Conservation (phyloP, 2,329 filamentous ascomycete genomes). For the Hirsutella rhossiliensis region DNA sequence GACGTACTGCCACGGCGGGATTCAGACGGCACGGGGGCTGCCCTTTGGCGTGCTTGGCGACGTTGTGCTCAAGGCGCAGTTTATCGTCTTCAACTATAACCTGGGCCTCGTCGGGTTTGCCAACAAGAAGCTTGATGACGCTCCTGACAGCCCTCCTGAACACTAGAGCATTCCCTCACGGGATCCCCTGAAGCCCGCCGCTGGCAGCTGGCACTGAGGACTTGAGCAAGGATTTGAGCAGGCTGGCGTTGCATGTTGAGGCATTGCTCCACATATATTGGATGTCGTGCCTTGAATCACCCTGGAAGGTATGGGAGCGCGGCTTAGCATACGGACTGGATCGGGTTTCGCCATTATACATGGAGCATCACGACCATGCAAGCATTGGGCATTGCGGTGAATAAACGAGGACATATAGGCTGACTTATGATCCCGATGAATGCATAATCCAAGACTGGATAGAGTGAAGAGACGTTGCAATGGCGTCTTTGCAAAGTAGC, state of each 20-base stretch:
- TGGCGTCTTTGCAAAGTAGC: too few relatives aligned
- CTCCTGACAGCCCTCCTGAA: neutral
- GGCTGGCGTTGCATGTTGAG: neutral
- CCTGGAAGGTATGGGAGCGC: too few relatives aligned
- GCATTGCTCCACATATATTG: too few relatives aligned
- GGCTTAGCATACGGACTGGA: too few relatives aligned
- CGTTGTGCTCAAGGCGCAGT: constrained; percentile 30
- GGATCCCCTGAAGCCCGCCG: neutral
- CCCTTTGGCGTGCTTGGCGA: constrained; percentile 27
- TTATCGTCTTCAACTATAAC: constrained; percentile 27
- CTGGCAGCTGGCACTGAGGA: neutral
- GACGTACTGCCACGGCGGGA: constrained; percentile 21
- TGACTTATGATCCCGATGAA: too few relatives aligned
- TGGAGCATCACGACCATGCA: too few relatives aligned
- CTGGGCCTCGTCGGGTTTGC: constrained; percentile 23
- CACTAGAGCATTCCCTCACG: neutral
- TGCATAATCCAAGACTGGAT: too few relatives aligned
- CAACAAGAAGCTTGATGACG: constrained; percentile 18
- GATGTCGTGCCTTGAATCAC: too few relatives aligned
- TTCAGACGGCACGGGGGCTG: constrained; percentile 23
- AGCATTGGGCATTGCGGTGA: too few relatives aligned
- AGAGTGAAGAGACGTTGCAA: too few relatives aligned
- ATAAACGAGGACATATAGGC: too few relatives aligned
- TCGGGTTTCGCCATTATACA: too few relatives aligned
- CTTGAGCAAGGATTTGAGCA: neutral